Conservation (phyloP, 305 asterid genomes). For the Stenogyne calaminthoides region DNA sequence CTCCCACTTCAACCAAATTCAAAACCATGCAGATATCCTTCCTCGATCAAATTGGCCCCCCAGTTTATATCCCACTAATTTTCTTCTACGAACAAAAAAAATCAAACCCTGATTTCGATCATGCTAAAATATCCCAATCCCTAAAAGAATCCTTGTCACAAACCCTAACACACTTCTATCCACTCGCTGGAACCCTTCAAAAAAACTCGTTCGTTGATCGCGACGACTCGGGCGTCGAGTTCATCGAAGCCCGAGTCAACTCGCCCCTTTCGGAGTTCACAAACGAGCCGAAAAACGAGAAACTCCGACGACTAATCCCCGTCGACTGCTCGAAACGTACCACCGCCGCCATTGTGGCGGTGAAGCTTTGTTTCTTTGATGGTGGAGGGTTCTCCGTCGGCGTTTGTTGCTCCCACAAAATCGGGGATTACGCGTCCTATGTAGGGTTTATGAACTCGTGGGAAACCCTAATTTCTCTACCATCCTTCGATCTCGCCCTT, state of each 20-base stretch:
- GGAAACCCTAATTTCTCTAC: not conserved
- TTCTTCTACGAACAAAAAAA: conserved; percentile 9
- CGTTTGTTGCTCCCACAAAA: not conserved
- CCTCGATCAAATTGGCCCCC: not conserved
- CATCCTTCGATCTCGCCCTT: not conserved
- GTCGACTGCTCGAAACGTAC: not conserved
- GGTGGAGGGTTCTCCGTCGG: not conserved
- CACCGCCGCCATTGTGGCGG: not conserved
- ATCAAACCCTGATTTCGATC: not conserved
- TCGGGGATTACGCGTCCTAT: not conserved
- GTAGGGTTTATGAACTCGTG: not conserved
- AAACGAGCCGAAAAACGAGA: not conserved
- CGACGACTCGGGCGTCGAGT: conserved; percentile 1
- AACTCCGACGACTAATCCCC: not conserved
- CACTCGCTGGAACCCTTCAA: not conserved
- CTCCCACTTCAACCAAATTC: not conserved
- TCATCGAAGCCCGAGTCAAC: not conserved
- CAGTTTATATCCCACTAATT: not conserved
- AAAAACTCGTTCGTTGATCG: not conserved
- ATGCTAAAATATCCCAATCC: not conserved
- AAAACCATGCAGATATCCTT: not conserved
- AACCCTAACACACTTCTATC: conserved; percentile 3
- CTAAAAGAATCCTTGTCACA: conserved; percentile 1
- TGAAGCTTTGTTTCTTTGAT: not conserved
- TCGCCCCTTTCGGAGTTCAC: not conserved